phyloP scores from a whole-genome alignment of 208 protist genomes.

The Trichomonas tenax region DNA sequence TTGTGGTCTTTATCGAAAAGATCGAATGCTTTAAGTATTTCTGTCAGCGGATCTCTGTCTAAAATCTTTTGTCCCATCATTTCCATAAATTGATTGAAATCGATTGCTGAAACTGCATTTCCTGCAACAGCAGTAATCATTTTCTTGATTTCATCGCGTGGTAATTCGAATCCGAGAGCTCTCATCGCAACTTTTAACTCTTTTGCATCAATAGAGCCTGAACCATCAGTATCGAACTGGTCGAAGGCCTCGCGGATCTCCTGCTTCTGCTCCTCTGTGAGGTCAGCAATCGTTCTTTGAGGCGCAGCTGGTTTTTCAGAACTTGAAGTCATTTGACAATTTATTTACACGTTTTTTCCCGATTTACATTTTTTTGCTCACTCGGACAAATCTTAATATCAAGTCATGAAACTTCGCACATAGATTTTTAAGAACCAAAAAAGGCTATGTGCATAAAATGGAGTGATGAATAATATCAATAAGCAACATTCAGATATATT shows the following conservation, averaged over 20 bases:
- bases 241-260: constrained; percentile 98
- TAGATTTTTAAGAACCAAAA: no score
- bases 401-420: no score
- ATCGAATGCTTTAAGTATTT: constrained; percentile 11
- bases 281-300: constrained; percentile 42
- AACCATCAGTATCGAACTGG: constrained; percentile 69
- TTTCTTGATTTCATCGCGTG: constrained; percentile 66
- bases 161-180: constrained; percentile 91
- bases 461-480: no score
- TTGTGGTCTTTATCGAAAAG: constrained; percentile 19
- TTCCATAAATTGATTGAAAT: constrained; percentile 60
- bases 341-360: no score
- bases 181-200: constrained; percentile 98
- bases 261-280: constrained; percentile 90
- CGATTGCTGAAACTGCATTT: constrained; percentile 54
- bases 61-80: constrained; percentile 69
- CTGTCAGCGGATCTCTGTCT: constrained; percentile 60
- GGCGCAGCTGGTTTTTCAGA: neutral
- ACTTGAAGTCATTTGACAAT: neutral
- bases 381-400: no score
- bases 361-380: no score
- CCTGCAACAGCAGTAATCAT: constrained; percentile 61
- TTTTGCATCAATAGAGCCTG: constrained; percentile 77
- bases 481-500: no score
- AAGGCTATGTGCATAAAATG: no score